A percentile compares a stretch with the other conserved stretches of the same genome.
These are phyloP conservation scores for Buxus sempervirens DNA, from an alignment of 164 flowering plant species.

Conservation along the genomic window DNA sequence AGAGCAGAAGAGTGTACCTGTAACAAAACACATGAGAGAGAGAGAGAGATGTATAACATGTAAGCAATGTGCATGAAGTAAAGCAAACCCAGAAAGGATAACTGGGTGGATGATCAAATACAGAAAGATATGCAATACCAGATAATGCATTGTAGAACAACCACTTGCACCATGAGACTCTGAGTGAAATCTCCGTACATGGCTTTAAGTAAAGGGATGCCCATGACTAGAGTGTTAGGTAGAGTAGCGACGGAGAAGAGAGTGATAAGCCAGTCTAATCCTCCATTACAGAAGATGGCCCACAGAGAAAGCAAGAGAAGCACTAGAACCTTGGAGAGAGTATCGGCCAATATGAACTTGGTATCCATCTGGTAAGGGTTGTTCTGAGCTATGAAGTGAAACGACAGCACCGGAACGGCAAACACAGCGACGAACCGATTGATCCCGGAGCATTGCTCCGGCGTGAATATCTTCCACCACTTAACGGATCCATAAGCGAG, in stretches of 20 bases:
- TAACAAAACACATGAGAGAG: not conserved
- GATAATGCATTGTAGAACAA: slow-evolving; percentile 61
- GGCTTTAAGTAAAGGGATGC: slow-evolving; percentile 50
- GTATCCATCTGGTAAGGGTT: slow-evolving; percentile 55
- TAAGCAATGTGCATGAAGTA: too few relatives aligned
- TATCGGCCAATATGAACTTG: slow-evolving; percentile 49
- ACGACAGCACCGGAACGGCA: slow-evolving; percentile 56
- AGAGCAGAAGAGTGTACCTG: slow-evolving; percentile 54
- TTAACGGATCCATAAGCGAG: slow-evolving; percentile 51
- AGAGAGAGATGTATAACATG: too few relatives aligned
- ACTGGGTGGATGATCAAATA: too few relatives aligned
- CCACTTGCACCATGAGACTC: slow-evolving; percentile 57
- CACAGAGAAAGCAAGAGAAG: slow-evolving; percentile 35
- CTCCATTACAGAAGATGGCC: slow-evolving; percentile 24
- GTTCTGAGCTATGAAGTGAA: slow-evolving; percentile 59
- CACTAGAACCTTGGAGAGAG: slow-evolving; percentile 39
- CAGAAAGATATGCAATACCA: slow-evolving; percentile 27
- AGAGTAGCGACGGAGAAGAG: slow-evolving; percentile 48
- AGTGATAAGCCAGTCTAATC: slow-evolving; percentile 52
- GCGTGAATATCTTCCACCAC: slow-evolving; percentile 52
- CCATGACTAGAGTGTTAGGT: slow-evolving; percentile 65
- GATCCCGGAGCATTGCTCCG: slow-evolving; percentile 60
- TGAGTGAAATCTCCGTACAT: slow-evolving; percentile 57
- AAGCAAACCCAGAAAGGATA: too few relatives aligned
- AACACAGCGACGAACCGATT: slow-evolving; percentile 57